Percentiles rank a stretch among this genome's conserved stretches.
Conservation (phyloP, 164 flowering plant species). For the Houttuynia cordata region DNA sequence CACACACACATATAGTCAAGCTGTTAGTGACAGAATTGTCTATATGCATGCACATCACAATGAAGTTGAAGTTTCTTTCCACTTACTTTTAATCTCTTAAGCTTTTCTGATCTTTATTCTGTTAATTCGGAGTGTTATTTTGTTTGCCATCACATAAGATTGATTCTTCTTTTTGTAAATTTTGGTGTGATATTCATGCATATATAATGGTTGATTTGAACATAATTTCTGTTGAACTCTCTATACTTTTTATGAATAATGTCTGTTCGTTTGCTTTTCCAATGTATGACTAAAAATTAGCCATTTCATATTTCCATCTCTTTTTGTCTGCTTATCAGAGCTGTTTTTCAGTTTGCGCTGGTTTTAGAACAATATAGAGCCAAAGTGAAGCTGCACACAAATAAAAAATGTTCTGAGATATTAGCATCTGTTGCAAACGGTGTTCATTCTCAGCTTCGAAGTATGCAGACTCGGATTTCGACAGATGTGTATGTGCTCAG, state of each 20-base stretch:
- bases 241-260: too few relatives aligned
- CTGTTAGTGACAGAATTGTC: too few relatives aligned
- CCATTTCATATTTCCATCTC: neutral
- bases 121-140: too few relatives aligned
- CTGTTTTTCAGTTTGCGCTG: constrained; percentile 38
- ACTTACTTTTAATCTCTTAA: too few relatives aligned
- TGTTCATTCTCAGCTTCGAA: constrained; percentile 42
- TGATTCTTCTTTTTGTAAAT: neutral
- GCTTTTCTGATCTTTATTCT: too few relatives aligned
- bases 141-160: too few relatives aligned
- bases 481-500: constrained; percentile 45
- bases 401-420: constrained; percentile 56
- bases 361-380: constrained; percentile 44
- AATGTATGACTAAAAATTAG: neutral
- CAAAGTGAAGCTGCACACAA: constrained; percentile 40
- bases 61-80: too few relatives aligned
- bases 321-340: constrained; percentile 28
- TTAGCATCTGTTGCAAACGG: constrained; percentile 43
- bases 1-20: too few relatives aligned
- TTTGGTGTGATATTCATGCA: too few relatives aligned
- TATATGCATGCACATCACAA: too few relatives aligned
- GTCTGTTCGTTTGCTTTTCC: neutral
- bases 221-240: neutral
- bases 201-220: too few relatives aligned
- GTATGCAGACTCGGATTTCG: constrained; percentile 36